These are phyloP conservation scores for Pyrus communis DNA, from an alignment of 306 rosid species.

Conservation along the genomic window DNA sequence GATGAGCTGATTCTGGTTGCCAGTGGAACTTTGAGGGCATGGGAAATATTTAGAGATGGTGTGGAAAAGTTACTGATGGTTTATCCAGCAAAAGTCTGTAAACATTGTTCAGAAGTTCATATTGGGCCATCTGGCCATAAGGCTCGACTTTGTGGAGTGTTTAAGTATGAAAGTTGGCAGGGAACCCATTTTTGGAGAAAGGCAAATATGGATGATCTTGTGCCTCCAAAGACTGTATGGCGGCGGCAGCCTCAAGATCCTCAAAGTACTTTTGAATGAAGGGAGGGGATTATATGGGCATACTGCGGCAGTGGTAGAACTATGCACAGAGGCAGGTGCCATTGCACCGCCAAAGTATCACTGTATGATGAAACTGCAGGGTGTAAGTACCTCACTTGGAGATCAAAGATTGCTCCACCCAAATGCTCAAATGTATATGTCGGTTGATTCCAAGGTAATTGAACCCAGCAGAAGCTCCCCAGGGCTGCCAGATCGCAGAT, in stretches of 20 bases:
- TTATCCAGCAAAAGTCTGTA: slow-evolving; percentile 78
- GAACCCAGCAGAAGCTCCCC: background rate
- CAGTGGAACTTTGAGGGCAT: slow-evolving; percentile 49
- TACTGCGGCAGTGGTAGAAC: slow-evolving; percentile 67
- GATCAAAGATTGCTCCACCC: slow-evolving; percentile 6
- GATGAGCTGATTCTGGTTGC: slow-evolving; percentile 44
- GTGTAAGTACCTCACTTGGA: slow-evolving; percentile 36
- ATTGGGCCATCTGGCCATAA: slow-evolving; percentile 84
- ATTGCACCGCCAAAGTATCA: slow-evolving; percentile 56
- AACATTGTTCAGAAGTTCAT: slow-evolving; percentile 82
- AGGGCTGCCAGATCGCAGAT: background rate
- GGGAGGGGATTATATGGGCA: slow-evolving; percentile 66
- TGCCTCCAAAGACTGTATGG: slow-evolving; percentile 77
- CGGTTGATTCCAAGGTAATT: background rate
- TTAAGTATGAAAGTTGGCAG: slow-evolving; percentile 72
- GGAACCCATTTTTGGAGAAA: slow-evolving; percentile 81
- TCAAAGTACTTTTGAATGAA: slow-evolving; percentile 52
- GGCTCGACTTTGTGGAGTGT: slow-evolving; percentile 79
- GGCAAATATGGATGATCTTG: slow-evolving; percentile 64
- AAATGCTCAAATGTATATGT: background rate
- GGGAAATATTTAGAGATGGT: slow-evolving; percentile 68
- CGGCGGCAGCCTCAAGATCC: slow-evolving; percentile 71
- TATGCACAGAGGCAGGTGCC: slow-evolving; percentile 65
- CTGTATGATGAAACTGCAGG: slow-evolving; percentile 67
- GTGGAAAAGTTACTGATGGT: slow-evolving; percentile 63